Evolutionary conservation across 75 land plant species (phyloP).

Genomic region (Pinus tabuliformis): DNA sequence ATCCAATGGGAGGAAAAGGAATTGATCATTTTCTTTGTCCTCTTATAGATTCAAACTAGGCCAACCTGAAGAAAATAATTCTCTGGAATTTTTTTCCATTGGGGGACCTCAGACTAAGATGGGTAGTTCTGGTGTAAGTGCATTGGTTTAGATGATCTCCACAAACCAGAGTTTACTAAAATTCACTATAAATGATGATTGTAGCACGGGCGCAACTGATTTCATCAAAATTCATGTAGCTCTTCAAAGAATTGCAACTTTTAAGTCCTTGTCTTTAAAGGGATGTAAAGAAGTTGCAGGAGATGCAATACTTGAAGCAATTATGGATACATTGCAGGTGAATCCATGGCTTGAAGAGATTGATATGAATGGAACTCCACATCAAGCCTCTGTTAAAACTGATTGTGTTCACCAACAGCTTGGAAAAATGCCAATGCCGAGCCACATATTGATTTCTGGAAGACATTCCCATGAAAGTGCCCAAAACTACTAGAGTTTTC

Average conservation of each 20-base stretch:
- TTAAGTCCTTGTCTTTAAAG: slow-evolving; percentile 42
- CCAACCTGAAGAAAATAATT: slow-evolving; percentile 56
- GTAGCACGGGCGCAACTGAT: slow-evolving; percentile 46
- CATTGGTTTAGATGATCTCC: slow-evolving; percentile 45
- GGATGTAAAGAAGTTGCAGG: slow-evolving; percentile 74
- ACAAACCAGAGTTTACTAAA: slow-evolving; percentile 51
- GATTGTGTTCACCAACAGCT: slow-evolving; percentile 51
- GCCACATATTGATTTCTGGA: slow-evolving; percentile 31
- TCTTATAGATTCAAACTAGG: slow-evolving; percentile 57
- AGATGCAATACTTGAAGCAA: slow-evolving; percentile 40
- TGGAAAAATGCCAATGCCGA: slow-evolving; percentile 40
- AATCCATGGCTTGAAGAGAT: slow-evolving; percentile 83
- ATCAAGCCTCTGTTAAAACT: slow-evolving; percentile 41
- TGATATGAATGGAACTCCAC: slow-evolving; percentile 62
- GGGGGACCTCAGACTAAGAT: slow-evolving; percentile 58
- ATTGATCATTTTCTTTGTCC: slow-evolving; percentile 71
- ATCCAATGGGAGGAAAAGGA: slow-evolving; percentile 57
- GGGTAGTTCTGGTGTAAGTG: slow-evolving; percentile 38
- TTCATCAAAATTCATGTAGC: slow-evolving; percentile 42
- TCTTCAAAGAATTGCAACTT: slow-evolving; percentile 52
- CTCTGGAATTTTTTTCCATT: slow-evolving; percentile 48
- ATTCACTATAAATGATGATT: slow-evolving; percentile 49
- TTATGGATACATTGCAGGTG: slow-evolving; percentile 52
- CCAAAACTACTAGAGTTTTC: slow-evolving; percentile 63
- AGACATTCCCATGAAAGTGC: slow-evolving; percentile 46